Conservation (phyloP, 2,329 filamentous ascomycete genomes). For the Coniosporium tulheliwenetii region DNA sequence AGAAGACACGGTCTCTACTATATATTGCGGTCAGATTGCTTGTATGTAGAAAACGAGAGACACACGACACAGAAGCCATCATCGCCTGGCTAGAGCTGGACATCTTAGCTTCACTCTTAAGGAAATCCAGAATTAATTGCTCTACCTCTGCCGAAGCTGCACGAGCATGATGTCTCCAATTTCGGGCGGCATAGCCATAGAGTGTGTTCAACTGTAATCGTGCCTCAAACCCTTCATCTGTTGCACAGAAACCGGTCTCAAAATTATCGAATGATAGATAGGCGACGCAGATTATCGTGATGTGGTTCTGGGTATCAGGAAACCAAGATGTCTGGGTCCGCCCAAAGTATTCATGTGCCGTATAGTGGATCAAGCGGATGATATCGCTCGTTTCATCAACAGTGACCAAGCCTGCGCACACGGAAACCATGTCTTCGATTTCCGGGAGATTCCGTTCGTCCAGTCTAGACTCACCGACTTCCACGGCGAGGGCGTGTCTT, state of each 20-base stretch:
- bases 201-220: too few relatives aligned
- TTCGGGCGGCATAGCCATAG: too few relatives aligned
- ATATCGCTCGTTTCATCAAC: conserved; percentile 22
- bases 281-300: conserved; percentile 17
- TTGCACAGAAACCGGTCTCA: conserved; percentile 3
- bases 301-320: conserved; percentile 11
- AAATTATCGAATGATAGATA: conserved; percentile 22
- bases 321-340: conserved; percentile 14
- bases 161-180: too few relatives aligned
- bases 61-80: too few relatives aligned
- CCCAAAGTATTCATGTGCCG: conserved; percentile 30
- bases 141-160: too few relatives aligned
- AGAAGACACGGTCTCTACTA: too few relatives aligned
- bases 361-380: conserved; percentile 30
- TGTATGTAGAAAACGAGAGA: too few relatives aligned
- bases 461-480: conserved; percentile 5
- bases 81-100: too few relatives aligned
- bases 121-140: too few relatives aligned
- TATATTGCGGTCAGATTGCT: too few relatives aligned
- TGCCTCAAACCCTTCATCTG: too few relatives aligned
- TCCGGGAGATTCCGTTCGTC: conserved; percentile 8
- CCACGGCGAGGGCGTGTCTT: conserved; percentile 10
- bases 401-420: conserved; percentile 27
- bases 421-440: conserved; percentile 14
- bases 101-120: too few relatives aligned